Conservation (phyloP, 768 basidiomycete genomes). For the Gloeostereum incarnatum region DNA sequence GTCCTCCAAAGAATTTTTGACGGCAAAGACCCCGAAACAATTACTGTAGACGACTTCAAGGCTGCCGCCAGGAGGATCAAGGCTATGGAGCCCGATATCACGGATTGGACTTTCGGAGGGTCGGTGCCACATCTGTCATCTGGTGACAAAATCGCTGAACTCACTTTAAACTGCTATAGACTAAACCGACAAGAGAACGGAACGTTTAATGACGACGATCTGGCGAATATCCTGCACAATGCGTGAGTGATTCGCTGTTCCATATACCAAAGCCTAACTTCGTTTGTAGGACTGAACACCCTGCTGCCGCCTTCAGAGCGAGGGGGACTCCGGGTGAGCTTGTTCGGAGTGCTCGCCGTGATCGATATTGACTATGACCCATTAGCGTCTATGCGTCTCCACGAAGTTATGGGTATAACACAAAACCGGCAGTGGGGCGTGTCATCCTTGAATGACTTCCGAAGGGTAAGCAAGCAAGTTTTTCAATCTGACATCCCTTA, state of each 20-base stretch:
- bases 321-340: constrained; percentile 55
- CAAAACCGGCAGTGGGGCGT: constrained; percentile 71
- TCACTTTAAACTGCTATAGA: constrained; percentile 22
- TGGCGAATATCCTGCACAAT: constrained; percentile 57
- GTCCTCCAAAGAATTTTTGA: constrained; percentile 46
- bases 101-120: constrained; percentile 63
- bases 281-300: constrained; percentile 48
- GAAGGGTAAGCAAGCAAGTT: constrained; percentile 33
- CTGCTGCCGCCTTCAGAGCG: constrained; percentile 68
- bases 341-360: neutral
- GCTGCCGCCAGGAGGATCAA: constrained; percentile 27
- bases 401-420: constrained; percentile 83
- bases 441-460: constrained; percentile 79
- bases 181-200: constrained; percentile 52
- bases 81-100: constrained; percentile 30
- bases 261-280: constrained; percentile 2
- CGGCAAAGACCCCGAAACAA: constrained; percentile 36
- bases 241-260: constrained; percentile 36
- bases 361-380: constrained; percentile 2
- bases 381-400: constrained; percentile 52
- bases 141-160: neutral
- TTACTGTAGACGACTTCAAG: constrained; percentile 44
- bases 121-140: constrained; percentile 16
- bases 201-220: constrained; percentile 58
- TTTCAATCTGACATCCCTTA: neutral